Evolutionary conservation across 306 rosid genomes (phyloP).

Genomic region (Ziziphus jujuba): DNA sequence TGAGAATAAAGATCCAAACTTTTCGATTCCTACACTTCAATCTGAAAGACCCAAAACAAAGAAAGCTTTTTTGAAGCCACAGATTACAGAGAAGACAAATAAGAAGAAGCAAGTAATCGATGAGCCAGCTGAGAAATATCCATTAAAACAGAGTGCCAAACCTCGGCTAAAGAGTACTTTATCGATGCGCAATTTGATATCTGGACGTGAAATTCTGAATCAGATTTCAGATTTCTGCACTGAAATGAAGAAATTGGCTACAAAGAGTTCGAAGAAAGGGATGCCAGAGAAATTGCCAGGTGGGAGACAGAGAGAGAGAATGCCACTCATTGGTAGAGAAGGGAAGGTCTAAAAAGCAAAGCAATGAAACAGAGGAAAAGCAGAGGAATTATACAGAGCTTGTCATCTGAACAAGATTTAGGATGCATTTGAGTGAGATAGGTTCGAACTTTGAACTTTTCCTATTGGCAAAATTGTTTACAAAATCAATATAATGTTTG

Average conservation of each 20-base stretch:
- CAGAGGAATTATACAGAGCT: background rate
- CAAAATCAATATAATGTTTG: too few relatives aligned
- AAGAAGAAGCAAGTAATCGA: constrained; percentile 17
- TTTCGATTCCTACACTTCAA: constrained; percentile 8
- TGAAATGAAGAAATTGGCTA: constrained; percentile 51
- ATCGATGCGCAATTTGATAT: constrained; percentile 49
- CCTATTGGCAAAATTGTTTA: too few relatives aligned
- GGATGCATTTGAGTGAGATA: too few relatives aligned
- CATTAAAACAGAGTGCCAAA: constrained; percentile 16
- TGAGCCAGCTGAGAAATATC: constrained; percentile 18
- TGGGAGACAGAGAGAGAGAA: constrained; percentile 15
- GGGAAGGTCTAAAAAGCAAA: constrained; percentile 18
- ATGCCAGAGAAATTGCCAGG: constrained; percentile 19
- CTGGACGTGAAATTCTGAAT: constrained; percentile 47
- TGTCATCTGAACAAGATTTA: too few relatives aligned
- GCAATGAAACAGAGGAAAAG: background rate
- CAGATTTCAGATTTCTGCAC: constrained; percentile 44
- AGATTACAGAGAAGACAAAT: constrained; percentile 13
- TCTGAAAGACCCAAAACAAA: constrained; percentile 17
- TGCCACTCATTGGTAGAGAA: constrained; percentile 40
- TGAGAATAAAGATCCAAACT: constrained; percentile 56
- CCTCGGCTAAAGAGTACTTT: constrained; percentile 42
- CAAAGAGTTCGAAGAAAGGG: constrained; percentile 37
- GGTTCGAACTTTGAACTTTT: too few relatives aligned
- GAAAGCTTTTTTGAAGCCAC: background rate